Conservation (phyloP, 148 eudicot species). For the Cornus florida region DNA sequence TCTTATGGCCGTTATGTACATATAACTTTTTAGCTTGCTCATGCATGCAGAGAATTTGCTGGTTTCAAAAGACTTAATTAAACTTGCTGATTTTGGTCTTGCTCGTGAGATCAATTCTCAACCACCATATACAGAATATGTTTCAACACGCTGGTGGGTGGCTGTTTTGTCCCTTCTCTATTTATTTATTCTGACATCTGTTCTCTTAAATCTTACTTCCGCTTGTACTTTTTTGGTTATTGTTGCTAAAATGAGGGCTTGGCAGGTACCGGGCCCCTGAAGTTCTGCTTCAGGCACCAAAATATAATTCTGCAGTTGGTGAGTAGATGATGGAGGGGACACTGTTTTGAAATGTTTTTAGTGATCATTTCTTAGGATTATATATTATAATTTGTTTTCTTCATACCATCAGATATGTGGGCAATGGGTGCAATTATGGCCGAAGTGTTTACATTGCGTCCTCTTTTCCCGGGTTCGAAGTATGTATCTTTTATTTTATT, state of each 20-base stretch:
- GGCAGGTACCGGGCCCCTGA: constrained; percentile 99
- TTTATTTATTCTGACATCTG: not conserved
- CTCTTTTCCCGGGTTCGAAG: constrained; percentile 92
- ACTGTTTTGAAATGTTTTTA: not conserved
- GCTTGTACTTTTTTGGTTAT: not conserved
- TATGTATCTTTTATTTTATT: constrained; percentile 16
- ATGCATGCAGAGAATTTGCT: constrained; percentile 68
- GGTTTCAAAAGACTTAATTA: constrained; percentile 72
- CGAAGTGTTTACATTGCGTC: constrained; percentile 79
- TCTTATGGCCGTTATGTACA: not conserved
- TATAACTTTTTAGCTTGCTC: not conserved
- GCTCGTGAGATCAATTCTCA: constrained; percentile 81
- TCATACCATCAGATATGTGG: constrained; percentile 75
- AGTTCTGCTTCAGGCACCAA: constrained; percentile 82
- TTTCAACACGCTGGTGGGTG: constrained; percentile 83
- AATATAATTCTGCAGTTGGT: constrained; percentile 93
- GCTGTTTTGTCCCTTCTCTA: not conserved
- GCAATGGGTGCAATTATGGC: constrained; percentile 99
- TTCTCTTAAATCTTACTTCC: not conserved
- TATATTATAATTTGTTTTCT: not conserved
- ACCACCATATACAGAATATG: constrained; percentile 93
- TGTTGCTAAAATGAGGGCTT: constrained; percentile 10
- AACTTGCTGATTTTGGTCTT: constrained; percentile 98
- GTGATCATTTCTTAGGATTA: not conserved
- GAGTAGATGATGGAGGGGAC: constrained; percentile 20